phyloP scores from a whole-genome alignment of 2,329 filamentous ascomycete genomes.

The Cyanodermella asteris region DNA sequence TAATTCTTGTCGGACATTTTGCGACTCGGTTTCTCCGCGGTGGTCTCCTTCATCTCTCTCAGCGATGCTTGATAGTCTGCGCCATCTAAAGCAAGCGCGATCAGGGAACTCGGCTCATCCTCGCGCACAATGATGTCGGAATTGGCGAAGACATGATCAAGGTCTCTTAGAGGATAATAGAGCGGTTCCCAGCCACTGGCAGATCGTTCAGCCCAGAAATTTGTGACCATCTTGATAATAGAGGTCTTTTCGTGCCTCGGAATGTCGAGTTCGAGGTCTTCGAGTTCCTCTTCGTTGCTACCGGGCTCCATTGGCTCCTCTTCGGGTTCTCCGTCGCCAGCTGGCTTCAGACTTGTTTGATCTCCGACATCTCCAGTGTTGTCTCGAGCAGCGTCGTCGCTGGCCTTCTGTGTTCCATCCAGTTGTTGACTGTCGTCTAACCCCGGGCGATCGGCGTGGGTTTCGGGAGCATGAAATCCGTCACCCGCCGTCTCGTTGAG shows the following conservation, averaged over 20 bases:
- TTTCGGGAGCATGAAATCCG: conserved; percentile 14
- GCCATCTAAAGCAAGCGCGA: conserved; percentile 77
- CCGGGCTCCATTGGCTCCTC: conserved; percentile 44
- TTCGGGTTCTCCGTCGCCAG: too few species aligned
- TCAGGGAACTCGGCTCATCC: conserved; percentile 89
- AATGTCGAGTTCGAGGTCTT: conserved; percentile 47
- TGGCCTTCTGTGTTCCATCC: conserved; percentile 41
- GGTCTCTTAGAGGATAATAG: conserved; percentile 72
- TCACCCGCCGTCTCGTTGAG: conserved; percentile 13
- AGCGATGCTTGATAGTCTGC: conserved; percentile 72
- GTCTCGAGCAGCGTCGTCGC: too few species aligned
- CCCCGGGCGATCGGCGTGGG: conserved; percentile 20
- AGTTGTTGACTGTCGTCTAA: conserved; percentile 18
- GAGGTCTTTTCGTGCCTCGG: conserved; percentile 86
- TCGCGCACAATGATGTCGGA: conserved; percentile 93
- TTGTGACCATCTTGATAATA: conserved; percentile 83
- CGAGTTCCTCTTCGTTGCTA: conserved; percentile 26
- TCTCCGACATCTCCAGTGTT: too few species aligned
- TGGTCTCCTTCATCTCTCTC: conserved; percentile 17
- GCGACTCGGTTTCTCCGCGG: conserved; percentile 15
- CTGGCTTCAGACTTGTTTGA: too few species aligned
- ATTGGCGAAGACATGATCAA: conserved; percentile 90
- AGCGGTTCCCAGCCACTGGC: conserved; percentile 83
- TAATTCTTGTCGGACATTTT: conserved; percentile 8
- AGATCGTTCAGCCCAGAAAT: conserved; percentile 95